Conservation (phyloP, 108 stramenopile species). For the Cyclotella cryptica region DNA sequence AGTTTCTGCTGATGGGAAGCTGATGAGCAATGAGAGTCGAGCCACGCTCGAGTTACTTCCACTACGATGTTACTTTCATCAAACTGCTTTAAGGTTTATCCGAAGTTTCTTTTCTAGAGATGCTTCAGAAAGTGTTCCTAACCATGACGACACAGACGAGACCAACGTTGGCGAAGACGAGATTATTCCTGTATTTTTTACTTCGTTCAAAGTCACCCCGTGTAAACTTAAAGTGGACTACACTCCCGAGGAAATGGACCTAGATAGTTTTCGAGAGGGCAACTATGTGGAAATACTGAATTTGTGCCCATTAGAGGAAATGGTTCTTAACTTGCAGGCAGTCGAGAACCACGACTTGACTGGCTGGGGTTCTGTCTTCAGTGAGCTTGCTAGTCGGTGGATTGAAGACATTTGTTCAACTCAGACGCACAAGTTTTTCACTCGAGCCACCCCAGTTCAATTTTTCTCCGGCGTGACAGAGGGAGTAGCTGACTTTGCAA, state of each 20-base stretch:
- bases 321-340: constrained; percentile 76
- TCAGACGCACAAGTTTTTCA: constrained; percentile 87
- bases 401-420: constrained; percentile 82
- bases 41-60: constrained; percentile 76
- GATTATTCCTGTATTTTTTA: constrained; percentile 57
- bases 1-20: constrained; percentile 67
- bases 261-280: constrained; percentile 74
- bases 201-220: constrained; percentile 66
- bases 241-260: constrained; percentile 71
- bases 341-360: constrained; percentile 61
- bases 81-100: constrained; percentile 72
- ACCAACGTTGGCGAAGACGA: constrained; percentile 24
- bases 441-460: constrained; percentile 76
- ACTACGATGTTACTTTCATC: constrained; percentile 79
- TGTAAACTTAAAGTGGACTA: constrained; percentile 90
- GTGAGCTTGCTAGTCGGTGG: constrained; percentile 65
- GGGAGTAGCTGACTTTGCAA: constrained; percentile 68
- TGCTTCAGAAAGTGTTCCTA: neutral
- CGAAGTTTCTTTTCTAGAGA: constrained; percentile 69
- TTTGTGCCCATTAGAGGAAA: constrained; percentile 81
- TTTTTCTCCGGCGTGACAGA: constrained; percentile 70
- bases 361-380: constrained; percentile 78
- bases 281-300: constrained; percentile 83
- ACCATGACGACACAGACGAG: constrained; percentile 12
- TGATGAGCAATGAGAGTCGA: constrained; percentile 78